These are phyloP conservation scores for Davidsoniella neocaledoniae DNA, from an alignment of 2,329 filamentous ascomycete species.

Conservation along the genomic window DNA sequence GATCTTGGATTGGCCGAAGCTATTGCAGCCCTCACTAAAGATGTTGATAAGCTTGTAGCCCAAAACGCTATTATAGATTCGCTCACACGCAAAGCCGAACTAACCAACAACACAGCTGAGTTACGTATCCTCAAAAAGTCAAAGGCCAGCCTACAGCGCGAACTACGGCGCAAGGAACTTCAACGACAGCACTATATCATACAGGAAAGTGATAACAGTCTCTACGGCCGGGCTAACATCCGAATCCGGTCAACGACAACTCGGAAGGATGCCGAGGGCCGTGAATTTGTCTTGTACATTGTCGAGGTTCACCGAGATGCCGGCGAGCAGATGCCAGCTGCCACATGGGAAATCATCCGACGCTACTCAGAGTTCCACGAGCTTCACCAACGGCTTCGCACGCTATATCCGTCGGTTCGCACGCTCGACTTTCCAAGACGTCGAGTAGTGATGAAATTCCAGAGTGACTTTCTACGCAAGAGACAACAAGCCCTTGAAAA, in stretches of 20 bases:
- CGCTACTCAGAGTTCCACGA: conserved; percentile 96
- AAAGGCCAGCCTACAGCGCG: conserved; percentile 78
- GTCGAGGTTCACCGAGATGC: conserved; percentile 82
- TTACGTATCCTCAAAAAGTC: conserved; percentile 84
- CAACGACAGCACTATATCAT: conserved; percentile 94
- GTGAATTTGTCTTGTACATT: conserved; percentile 85
- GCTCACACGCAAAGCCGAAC: conserved; percentile 78
- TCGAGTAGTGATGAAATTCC: conserved; percentile 88
- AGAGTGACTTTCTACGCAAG: conserved; percentile 89
- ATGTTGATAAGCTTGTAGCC: conserved; percentile 74
- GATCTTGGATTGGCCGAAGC: conserved; percentile 88
- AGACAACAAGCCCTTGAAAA: conserved; percentile 67
- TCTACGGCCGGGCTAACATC: conserved; percentile 81
- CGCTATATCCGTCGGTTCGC: conserved; percentile 72
- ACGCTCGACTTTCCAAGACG: conserved; percentile 83
- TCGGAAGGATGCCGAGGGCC: conserved; percentile 77
- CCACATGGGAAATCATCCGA: conserved; percentile 80
- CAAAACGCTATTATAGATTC: conserved; percentile 89
- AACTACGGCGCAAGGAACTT: conserved; percentile 85
- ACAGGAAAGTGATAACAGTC: conserved; percentile 92
- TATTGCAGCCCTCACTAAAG: conserved; percentile 69
- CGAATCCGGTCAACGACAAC: conserved; percentile 88
- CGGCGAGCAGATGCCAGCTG: conserved; percentile 92
- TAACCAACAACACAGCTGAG: conserved; percentile 93
- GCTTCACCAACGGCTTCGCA: conserved; percentile 73